phyloP scores from a whole-genome alignment of 2,329 filamentous ascomycete genomes.

The Fusarium chaquense region DNA sequence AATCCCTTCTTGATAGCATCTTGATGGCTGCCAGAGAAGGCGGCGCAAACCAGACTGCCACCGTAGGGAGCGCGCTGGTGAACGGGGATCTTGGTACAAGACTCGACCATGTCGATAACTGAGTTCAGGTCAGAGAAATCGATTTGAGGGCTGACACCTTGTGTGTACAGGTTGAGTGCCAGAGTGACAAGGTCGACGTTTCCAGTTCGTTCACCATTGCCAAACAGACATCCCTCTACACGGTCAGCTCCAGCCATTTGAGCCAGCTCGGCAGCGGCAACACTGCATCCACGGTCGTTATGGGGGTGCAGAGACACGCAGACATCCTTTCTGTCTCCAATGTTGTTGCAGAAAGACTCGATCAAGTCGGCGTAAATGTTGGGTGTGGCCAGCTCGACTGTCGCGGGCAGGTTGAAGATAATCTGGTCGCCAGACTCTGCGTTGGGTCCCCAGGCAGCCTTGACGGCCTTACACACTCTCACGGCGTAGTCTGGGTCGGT shows the following conservation, averaged over 20 bases:
- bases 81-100: slow-evolving; percentile 93
- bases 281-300: slow-evolving; percentile 91
- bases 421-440: slow-evolving; percentile 75
- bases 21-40: slow-evolving; percentile 92
- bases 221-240: slow-evolving; percentile 91
- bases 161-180: slow-evolving; percentile 93
- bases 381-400: slow-evolving; percentile 93
- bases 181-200: slow-evolving; percentile 96
- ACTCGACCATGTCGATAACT: slow-evolving; percentile 90
- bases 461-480: slow-evolving; percentile 90
- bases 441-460: slow-evolving; percentile 89
- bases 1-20: slow-evolving; percentile 97
- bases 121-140: slow-evolving; percentile 91
- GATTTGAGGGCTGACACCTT: slow-evolving; percentile 81
- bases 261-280: slow-evolving; percentile 89
- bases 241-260: slow-evolving; percentile 97
- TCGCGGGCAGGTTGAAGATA: slow-evolving; percentile 97
- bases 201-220: slow-evolving; percentile 94
- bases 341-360: slow-evolving; percentile 91
- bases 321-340: slow-evolving; percentile 88
- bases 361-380: slow-evolving; percentile 98
- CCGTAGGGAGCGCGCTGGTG: slow-evolving; percentile 92
- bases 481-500: slow-evolving; percentile 86
- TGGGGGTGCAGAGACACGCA: slow-evolving; percentile 91
- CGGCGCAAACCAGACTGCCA: slow-evolving; percentile 87